phyloP scores from a whole-genome alignment of 352 stramenopile species.

The Globisporangium middletonii region DNA sequence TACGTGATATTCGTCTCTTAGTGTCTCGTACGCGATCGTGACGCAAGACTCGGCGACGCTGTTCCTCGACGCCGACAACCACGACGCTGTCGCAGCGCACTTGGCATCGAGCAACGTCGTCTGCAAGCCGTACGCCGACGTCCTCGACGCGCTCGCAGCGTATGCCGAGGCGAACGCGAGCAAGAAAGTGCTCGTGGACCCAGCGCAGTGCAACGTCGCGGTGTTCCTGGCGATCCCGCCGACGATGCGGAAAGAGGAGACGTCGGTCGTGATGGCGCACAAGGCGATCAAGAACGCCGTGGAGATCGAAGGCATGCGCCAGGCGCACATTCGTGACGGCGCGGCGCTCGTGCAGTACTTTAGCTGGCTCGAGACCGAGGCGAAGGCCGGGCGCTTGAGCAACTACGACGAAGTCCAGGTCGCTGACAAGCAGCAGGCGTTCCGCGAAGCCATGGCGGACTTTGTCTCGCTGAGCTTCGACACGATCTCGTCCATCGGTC shows the following conservation, averaged over 20 bases:
- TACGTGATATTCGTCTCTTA: slow-evolving; percentile 9
- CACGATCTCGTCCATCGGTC: slow-evolving; percentile 95
- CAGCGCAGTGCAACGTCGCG: slow-evolving; percentile 79
- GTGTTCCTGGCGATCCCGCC: slow-evolving; percentile 75
- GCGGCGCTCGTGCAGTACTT: slow-evolving; percentile 94
- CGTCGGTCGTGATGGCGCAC: slow-evolving; percentile 73
- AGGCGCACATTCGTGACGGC: slow-evolving; percentile 94
- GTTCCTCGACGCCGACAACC: slow-evolving; percentile 87
- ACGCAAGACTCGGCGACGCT: slow-evolving; percentile 85
- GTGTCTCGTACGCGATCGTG: slow-evolving; percentile 92
- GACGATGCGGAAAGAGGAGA: slow-evolving; percentile 64
- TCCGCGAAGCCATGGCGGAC: slow-evolving; percentile 77
- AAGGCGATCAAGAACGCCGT: slow-evolving; percentile 93
- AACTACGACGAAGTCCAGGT: slow-evolving; percentile 81
- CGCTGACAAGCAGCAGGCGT: slow-evolving; percentile 88
- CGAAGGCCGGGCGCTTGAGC: slow-evolving; percentile 43
- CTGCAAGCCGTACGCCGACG: slow-evolving; percentile 58
- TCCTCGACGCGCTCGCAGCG: slow-evolving; percentile 37
- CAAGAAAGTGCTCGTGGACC: slow-evolving; percentile 70
- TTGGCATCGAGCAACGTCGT: slow-evolving; percentile 41
- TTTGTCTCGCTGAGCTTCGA: slow-evolving; percentile 95
- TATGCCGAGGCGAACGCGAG: slow-evolving; percentile 43
- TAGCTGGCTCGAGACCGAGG: slow-evolving; percentile 85
- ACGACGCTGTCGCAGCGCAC: slow-evolving; percentile 48
- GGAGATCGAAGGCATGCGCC: slow-evolving; percentile 94